Evolutionary conservation across 2,329 filamentous ascomycete genomes (phyloP), one percentile per base, ranked within the genome.

Genomic region (Aciculosporium take): DNA sequence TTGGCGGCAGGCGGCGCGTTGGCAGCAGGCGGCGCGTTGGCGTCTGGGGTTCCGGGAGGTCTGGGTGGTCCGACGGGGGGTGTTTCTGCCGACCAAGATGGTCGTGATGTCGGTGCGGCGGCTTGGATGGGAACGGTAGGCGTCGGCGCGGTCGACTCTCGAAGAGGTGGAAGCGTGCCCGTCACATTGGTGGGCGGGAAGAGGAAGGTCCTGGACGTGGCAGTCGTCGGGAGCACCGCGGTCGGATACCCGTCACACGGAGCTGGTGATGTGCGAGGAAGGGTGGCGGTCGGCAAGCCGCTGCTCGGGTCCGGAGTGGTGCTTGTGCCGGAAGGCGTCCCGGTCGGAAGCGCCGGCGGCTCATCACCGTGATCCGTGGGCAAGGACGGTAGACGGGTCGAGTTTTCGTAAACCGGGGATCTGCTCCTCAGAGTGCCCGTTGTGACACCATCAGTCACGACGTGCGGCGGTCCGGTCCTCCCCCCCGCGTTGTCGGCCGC

Each of bases 21-120:
- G 21, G 57, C 59, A 23, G 58, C 55, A 0, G 69, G 71, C 0
- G 71, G 70, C 7, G 73, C 52, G 1, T 49, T 50, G 8, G 48
- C 42, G 45, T 65, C 58, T 1, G 63, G 55, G 1, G 52, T 47
- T 6, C 64, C 61, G 4, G 65, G 68, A 15, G 57, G 52, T 7
- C 43, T 45, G 20, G 52, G 39, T 15, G 46, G 40, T 21, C 43
- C 34, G 18, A 46, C 32, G 5, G 45, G 35, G 6, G 35, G 40
- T 2, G 50, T 45, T 13, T 42, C 13, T 27, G 37, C n/a, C 13
- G 38, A 33, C 18, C 37, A 40, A 5, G 29, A n/a, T 12, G 20
- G 5, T 17, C 20, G 21, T 18, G 41, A 17, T 20, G 20, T 17
- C 8, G 20, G 18, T 20, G 27, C 12, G 6, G 34, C n/a, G n/a